phyloP scores from a whole-genome alignment of 1,284 basidiomycete species.

The Cryptococcus jaspeensis region DNA sequence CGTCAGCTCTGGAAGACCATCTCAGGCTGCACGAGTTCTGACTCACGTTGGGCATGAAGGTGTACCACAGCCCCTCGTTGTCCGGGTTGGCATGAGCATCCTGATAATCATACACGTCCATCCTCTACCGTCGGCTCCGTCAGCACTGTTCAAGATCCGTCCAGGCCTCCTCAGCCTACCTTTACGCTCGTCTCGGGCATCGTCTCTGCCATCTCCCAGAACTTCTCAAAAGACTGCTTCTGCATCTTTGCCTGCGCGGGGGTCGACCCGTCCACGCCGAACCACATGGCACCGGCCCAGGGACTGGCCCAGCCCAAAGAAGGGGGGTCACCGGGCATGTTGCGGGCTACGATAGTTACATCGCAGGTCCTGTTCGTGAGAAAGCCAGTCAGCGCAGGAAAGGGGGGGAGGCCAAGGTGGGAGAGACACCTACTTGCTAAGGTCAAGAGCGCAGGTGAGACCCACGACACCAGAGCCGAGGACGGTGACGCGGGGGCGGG shows the following conservation, averaged over 20 bases:
- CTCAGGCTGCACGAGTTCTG: neutral
- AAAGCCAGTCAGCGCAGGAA: too few relatives aligned
- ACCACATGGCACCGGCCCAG: conserved; percentile 8
- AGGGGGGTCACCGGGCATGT: conserved; percentile 10
- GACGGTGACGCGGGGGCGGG: conserved; percentile 3
- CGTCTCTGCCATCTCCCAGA: conserved; percentile 3
- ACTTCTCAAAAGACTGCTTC: conserved; percentile 1
- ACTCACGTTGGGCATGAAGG: neutral
- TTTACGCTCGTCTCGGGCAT: conserved; percentile 1
- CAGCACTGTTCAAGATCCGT: neutral
- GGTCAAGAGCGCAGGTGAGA: conserved; percentile 8
- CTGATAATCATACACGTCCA: conserved; percentile 1
- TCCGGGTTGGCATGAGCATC: neutral
- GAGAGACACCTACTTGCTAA: conserved; percentile 1
- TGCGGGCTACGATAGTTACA: conserved; percentile 7
- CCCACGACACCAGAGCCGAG: conserved; percentile 10
- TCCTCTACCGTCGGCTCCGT: neutral
- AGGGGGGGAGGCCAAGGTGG: too few relatives aligned
- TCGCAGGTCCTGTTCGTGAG: conserved; percentile 4
- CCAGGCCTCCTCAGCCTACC: neutral
- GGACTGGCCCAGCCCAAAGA: conserved; percentile 4
- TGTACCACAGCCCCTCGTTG: conserved; percentile 1
- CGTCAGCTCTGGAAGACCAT: too few relatives aligned
- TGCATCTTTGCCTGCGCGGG: conserved; percentile 5
- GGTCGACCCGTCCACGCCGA: conserved; percentile 8